These are phyloP conservation scores for Phellinidium pouzarii DNA, from an alignment of 1,284 basidiomycete species.

Conservation along the genomic window DNA sequence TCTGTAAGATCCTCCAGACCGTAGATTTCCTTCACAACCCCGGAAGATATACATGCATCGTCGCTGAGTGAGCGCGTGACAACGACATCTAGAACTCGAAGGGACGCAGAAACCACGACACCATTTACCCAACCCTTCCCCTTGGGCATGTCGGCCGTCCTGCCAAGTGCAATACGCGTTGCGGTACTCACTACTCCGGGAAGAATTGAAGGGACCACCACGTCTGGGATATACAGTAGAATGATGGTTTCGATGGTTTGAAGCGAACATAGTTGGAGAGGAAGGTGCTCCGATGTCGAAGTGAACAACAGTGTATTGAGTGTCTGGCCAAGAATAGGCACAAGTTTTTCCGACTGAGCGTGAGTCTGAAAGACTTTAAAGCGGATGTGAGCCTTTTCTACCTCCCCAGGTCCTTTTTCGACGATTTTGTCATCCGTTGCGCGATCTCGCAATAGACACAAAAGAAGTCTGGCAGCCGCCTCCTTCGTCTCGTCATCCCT, in stretches of 20 bases:
- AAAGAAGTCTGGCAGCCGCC: slow-evolving; percentile 52
- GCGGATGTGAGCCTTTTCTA: slow-evolving; percentile 25
- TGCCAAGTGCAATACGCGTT: slow-evolving; percentile 59
- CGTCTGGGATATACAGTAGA: slow-evolving; percentile 51
- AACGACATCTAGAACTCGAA: slow-evolving; percentile 50
- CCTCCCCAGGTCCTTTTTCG: slow-evolving; percentile 21
- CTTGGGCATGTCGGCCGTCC: slow-evolving; percentile 30
- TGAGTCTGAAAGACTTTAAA: slow-evolving; percentile 40
- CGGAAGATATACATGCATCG: slow-evolving; percentile 55
- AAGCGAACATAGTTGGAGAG: slow-evolving; percentile 62
- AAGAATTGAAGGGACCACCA: slow-evolving; percentile 65
- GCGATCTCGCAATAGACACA: slow-evolving; percentile 48
- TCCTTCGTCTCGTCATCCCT: slow-evolving; percentile 75
- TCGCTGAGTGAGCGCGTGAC: slow-evolving; percentile 57
- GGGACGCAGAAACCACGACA: slow-evolving; percentile 52
- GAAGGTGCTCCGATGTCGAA: slow-evolving; percentile 46
- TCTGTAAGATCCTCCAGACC: slow-evolving; percentile 55
- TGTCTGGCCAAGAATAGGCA: slow-evolving; percentile 80
- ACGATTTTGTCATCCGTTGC: slow-evolving; percentile 32
- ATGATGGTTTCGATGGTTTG: slow-evolving; percentile 53
- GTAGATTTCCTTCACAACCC: slow-evolving; percentile 46
- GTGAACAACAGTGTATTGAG: slow-evolving; percentile 62
- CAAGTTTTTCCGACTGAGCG: slow-evolving; percentile 43
- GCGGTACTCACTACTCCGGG: slow-evolving; percentile 77
- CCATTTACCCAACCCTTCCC: slow-evolving; percentile 57